Evolutionary conservation across 768 basidiomycete species (phyloP).

Genomic region (Rhodotorula diobovata): DNA sequence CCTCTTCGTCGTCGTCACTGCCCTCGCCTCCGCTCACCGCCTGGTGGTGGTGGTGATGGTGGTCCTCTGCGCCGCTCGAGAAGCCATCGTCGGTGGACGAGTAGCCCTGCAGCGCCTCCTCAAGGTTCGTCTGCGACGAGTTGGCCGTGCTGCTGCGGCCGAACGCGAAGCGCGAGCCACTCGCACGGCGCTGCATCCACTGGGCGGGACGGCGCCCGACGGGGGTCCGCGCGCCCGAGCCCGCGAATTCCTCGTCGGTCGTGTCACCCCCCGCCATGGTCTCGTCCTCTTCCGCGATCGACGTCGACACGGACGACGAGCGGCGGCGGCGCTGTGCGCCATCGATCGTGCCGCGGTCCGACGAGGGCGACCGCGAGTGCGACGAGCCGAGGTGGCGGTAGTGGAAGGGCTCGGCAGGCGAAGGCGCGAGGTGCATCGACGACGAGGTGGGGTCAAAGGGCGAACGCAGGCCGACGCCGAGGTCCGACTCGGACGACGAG

Average conservation of each 20-base stretch:
- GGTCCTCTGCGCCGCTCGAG: background rate
- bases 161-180: background rate
- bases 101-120: background rate
- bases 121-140: no score
- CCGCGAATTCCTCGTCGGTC: slow-evolving; percentile 14
- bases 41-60: background rate
- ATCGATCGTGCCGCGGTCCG: background rate
- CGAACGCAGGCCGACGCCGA: background rate
- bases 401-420: slow-evolving; percentile 28
- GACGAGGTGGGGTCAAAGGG: background rate
- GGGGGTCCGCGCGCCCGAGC: slow-evolving; percentile 21
- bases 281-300: slow-evolving; percentile 33
- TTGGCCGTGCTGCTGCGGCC: background rate
- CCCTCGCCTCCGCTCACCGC: background rate
- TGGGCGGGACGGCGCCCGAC: slow-evolving; percentile 5
- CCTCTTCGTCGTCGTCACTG: background rate
- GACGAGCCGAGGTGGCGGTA: slow-evolving; percentile 31
- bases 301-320: slow-evolving; percentile 7
- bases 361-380: slow-evolving; percentile 25
- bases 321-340: slow-evolving; percentile 5
- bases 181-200: slow-evolving; percentile 4
- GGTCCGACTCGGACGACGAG: slow-evolving; percentile 18
- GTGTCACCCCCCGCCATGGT: slow-evolving; percentile 7
- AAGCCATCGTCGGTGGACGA: background rate
- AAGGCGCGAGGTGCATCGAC: background rate